These are phyloP conservation scores for Candida argentea DNA, from an alignment of 805 yeast genomes.

Conservation along the genomic window DNA sequence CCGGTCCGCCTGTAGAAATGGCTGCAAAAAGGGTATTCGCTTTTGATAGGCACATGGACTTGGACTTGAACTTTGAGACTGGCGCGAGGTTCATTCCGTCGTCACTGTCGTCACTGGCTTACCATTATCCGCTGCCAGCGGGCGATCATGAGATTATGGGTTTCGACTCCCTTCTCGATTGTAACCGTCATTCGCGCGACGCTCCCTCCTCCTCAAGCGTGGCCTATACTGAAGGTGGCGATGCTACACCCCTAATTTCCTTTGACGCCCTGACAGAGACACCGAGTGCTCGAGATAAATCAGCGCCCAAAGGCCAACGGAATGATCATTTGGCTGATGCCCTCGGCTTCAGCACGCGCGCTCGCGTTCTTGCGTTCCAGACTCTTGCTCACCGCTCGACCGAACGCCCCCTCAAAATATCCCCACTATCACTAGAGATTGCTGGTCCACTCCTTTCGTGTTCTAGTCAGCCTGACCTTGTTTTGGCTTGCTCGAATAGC, in stretches of 20 bases:
- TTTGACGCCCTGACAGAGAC: too few species aligned
- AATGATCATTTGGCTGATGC: constrained; percentile 40
- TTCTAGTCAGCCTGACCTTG: too few species aligned
- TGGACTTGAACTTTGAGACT: constrained; percentile 2
- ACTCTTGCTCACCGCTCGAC: too few species aligned
- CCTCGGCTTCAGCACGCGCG: constrained; percentile 30
- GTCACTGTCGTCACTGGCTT: constrained; percentile 10
- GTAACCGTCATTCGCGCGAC: constrained; percentile 1
- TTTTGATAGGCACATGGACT: neutral
- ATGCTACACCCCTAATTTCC: too few species aligned
- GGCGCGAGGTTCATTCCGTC: constrained; percentile 10
- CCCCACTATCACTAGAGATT: constrained; percentile 7
- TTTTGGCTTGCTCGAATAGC: too few species aligned
- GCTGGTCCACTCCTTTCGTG: constrained; percentile 11
- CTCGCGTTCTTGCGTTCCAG: constrained; percentile 32
- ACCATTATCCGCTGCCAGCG: constrained; percentile 3
- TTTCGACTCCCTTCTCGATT: neutral
- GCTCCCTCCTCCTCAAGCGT: too few species aligned
- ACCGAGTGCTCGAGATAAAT: too few species aligned
- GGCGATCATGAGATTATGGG: constrained; percentile 9
- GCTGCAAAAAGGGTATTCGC: neutral
- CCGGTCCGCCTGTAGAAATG: neutral
- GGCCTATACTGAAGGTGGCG: too few species aligned
- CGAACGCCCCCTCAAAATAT: neutral
- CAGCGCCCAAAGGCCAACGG: constrained; percentile 10